Evolutionary conservation across 2,329 filamentous ascomycete species (phyloP).

Genomic region (Fusarium sp.): DNA sequence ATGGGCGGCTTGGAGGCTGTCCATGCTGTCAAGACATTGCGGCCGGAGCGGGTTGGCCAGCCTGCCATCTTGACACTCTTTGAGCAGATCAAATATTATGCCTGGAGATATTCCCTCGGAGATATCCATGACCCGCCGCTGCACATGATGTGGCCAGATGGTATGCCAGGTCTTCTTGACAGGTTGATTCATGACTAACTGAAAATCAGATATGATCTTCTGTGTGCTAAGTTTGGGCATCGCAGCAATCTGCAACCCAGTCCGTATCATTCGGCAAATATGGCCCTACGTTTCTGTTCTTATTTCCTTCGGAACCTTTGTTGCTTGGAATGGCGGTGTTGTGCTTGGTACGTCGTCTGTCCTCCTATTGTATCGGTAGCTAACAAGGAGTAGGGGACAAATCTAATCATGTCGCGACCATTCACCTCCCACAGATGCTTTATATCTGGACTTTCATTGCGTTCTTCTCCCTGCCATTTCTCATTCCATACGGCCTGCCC

Average conservation of each 20-base stretch:
- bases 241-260: constrained; percentile 63
- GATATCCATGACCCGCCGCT: constrained; percentile 67
- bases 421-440: constrained; percentile 92
- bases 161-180: constrained; percentile 49
- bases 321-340: constrained; percentile 89
- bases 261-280: constrained; percentile 58
- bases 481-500: constrained; percentile 65
- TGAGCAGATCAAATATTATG: constrained; percentile 53
- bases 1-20: constrained; percentile 72
- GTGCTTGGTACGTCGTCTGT: constrained; percentile 75
- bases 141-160: constrained; percentile 59
- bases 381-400: constrained; percentile 77
- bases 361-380: not conserved
- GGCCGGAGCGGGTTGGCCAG: constrained; percentile 46
- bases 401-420: constrained; percentile 88
- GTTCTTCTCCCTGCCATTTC: constrained; percentile 88
- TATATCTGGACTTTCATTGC: constrained; percentile 92
- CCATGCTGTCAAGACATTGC: constrained; percentile 60
- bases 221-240: constrained; percentile 73
- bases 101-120: constrained; percentile 59
- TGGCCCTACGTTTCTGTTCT: constrained; percentile 74
- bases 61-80: constrained; percentile 48
- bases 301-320: constrained; percentile 76
- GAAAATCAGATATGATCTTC: constrained; percentile 61
- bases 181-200: constrained; percentile 19